Base-by-base conservation (phyloP, 2,329 filamentous ascomycete genomes). In the Clathrospora elynae region DNA sequence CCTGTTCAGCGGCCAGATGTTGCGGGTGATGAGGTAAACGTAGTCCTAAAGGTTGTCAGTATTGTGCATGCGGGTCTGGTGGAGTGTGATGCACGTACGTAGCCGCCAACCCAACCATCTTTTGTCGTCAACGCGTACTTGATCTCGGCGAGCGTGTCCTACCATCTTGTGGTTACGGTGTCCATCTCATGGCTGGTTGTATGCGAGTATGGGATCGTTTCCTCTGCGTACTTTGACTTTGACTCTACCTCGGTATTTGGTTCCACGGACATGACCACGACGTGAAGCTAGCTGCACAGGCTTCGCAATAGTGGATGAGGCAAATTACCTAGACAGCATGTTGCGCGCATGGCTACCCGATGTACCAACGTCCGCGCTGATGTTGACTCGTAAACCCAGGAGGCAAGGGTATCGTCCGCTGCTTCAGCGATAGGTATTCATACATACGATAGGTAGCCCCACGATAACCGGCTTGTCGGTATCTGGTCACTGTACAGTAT, bases 71-170 rank as follows among this genome's bases (percentile, higher is more conserved):
- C 17, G 25, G 31, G 8, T 22, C 4, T 23, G 18, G 7, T 16
- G 6, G 24, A n/a, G 30, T 6, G 30, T 42, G 2, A 19, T 19
- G 11, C 14, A 12, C 53, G 17, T 52, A 72, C 70, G 58, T 72
- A 72, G 55, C 71, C 63, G 9, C 70, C 70, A 34, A 72, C 39
- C 67, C 68, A 73, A 2, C 70, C 67, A 50, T 70, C 67, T 28
- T 58, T 61, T 31, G 62, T 68, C 3, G 62, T 64, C 34, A 71
- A 66, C 11, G 66, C 66, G 42, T 67, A 61, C 42, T 63, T 68
- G 30, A 53, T 22, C 16, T 53, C 49, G 3, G 42, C 34, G 13
- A 52, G 22, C 14, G 36, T 50, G 12, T 38, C 33, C 19, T 46
- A 35, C 49, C 52, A 51, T 47, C 33, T 46, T 6, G 24, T 33